Evolutionary conservation across 176 grass and related monocot species (phyloP).

Genomic region (Juncus inflexus): DNA sequence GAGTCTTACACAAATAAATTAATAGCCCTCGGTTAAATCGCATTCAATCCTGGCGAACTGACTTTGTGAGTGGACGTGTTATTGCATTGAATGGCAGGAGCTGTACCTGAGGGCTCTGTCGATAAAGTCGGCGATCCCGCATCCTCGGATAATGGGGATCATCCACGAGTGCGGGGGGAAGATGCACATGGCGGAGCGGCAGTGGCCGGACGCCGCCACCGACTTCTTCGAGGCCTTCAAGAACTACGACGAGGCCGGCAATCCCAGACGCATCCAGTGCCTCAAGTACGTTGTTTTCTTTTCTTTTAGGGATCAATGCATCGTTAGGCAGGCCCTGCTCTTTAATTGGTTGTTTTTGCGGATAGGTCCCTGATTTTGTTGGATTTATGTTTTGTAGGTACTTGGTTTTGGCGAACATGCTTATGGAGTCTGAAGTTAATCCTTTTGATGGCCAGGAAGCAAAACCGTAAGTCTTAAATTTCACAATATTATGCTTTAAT

Average conservation of each 20-base stretch:
- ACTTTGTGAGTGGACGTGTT: not conserved
- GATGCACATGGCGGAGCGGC: slow-evolving; percentile 99
- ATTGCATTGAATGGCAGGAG: slow-evolving; percentile 43
- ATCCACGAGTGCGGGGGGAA: slow-evolving; percentile 99
- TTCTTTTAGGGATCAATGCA: not conserved
- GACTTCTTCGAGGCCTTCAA: slow-evolving; percentile 99
- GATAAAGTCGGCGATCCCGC: slow-evolving; percentile 97
- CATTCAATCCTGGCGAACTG: not conserved
- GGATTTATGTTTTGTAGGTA: slow-evolving; percentile 42
- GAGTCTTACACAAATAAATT: slow-evolving; percentile 82
- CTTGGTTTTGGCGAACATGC: slow-evolving; percentile 98
- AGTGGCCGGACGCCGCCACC: slow-evolving; percentile 84
- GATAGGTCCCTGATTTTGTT: slow-evolving; percentile 6
- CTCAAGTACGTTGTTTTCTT: slow-evolving; percentile 56
- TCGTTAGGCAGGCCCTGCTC: not conserved
- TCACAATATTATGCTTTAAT: slow-evolving; percentile 26
- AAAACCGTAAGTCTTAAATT: slow-evolving; percentile 64
- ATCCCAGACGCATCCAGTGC: slow-evolving; percentile 85
- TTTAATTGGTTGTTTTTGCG: not conserved
- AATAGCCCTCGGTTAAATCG: no score
- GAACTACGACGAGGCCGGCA: slow-evolving; percentile 99
- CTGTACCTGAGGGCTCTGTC: slow-evolving; percentile 92
- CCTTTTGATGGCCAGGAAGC: slow-evolving; percentile 99
- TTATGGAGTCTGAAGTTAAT: slow-evolving; percentile 99
- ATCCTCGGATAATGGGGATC: slow-evolving; percentile 99